Conservation (phyloP, 345 rosid genomes). For the Bretschneidera sinensis region DNA sequence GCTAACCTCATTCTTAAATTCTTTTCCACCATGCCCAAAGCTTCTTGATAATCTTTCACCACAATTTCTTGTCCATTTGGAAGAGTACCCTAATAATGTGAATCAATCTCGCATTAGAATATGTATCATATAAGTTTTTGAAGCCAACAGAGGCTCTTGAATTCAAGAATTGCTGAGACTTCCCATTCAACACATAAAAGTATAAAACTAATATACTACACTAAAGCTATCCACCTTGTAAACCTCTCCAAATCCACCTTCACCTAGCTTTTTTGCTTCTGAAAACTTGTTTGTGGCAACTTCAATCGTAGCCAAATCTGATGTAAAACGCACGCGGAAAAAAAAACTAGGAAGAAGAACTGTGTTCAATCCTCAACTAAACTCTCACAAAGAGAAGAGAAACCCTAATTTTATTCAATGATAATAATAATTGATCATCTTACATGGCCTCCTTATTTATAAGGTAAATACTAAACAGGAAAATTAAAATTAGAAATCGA, state of each 20-base stretch:
- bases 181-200: neutral
- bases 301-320: conserved; percentile 13
- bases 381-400: too few relatives aligned
- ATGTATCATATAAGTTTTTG: neutral
- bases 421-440: too few relatives aligned
- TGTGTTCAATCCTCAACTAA: too few relatives aligned
- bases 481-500: too few relatives aligned
- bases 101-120: conserved; percentile 6
- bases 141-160: neutral
- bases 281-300: conserved; percentile 21
- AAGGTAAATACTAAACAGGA: too few relatives aligned
- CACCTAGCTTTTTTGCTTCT: conserved; percentile 24
- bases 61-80: conserved; percentile 27
- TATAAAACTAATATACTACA: neutral
- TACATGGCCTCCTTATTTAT: too few relatives aligned
- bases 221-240: conserved; percentile 18
- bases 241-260: conserved; percentile 40
- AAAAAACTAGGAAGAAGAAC: too few relatives aligned
- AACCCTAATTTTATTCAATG: too few relatives aligned
- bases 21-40: conserved; percentile 25
- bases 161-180: neutral
- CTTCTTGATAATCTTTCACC: conserved; percentile 22
- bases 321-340: too few relatives aligned
- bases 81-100: too few relatives aligned
- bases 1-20: conserved; percentile 37